Evolutionary conservation across 164 flowering plant species (phyloP), one percentile per base, ranked within the genome.

Genomic region (Malania oleifera): DNA sequence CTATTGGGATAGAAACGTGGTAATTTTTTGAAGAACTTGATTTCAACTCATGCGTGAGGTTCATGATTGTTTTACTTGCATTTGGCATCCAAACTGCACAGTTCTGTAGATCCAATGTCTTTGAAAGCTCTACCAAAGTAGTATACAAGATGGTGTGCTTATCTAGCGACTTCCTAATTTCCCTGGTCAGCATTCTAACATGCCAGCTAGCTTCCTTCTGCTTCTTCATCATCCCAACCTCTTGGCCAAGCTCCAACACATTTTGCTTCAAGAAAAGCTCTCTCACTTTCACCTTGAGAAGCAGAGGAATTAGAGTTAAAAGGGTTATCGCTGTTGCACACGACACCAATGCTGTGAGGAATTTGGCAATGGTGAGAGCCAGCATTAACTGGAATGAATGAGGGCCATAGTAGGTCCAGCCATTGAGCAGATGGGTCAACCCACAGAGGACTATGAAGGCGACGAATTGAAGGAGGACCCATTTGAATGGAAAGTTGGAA

Each of bases 71-170:
- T 38, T 67, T 57, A 17, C 22, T 60, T 52, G 67, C 73, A 63
- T 69, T 73, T 0, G 82, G 81, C 81, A 82, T 80, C 87, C 85
- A 82, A 37, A 80, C 83, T 0, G 79, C 84, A 73, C 82, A 82
- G 31, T 76, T 78, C 25, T 73, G 65, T 49, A 80, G 60, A 54
- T 67, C 81, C 62, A 82, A 56, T 19, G 82, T 78, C 53, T 73
- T 78, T 10, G 84, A 80, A 26, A 82, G 82, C 73, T 78, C 87
- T 48, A 82, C 87, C 10, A 82, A 66, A 49, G 87, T 82, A 27
- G 83, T 82, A 38, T 78, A 69, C 41, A 82, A 52, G 19, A 82
- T 78, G 1, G 74, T 80, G 38, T 80, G 87, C 64, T 61, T 78
- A 64, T 82, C 87, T 6, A 82, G 80, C 0, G 87, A 76, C 62